Evolutionary conservation across 768 basidiomycete genomes (phyloP), one percentile per base, ranked within the genome.

Genomic region (Aureoboletus auriporus): DNA sequence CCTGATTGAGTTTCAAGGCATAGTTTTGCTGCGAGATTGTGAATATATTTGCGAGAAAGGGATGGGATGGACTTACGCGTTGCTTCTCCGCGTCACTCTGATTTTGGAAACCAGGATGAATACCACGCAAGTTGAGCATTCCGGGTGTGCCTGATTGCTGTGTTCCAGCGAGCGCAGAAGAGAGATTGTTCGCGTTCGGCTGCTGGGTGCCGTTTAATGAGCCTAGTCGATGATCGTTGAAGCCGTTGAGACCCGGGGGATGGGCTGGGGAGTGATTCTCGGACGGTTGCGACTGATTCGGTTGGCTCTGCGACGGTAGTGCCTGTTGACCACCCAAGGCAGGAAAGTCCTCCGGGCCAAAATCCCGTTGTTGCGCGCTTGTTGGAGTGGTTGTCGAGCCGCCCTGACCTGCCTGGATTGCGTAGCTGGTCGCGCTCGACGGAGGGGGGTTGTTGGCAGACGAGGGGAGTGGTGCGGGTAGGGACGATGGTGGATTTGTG

Each of bases 261-360:
- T 83, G 86, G 30, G 71, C 54, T 20, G 57, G 62, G 8, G 63
- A 61, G 47, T 63, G 66, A 2, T 55, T 61, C 20, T 72, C 71
- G 10, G 69, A 47, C 11, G 61, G 59, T n/a, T 64, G 61, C 26
- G 33, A 33, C 33, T 33, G 33, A 33, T 23, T 23, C 20, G 33
- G 64, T 39, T 65, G 62, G 43, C 43, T 60, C 33, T 65, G 66
- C 14, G 65, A 58, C 16, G 55, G 30, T 4, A 60, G 33, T 3
- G 53, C 8, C 35, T 73, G 69, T 56, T 79, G 83, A 44, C 84
- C 86, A 10, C 89, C 86, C 26, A 93, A 72, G 14, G 91, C 91
- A 43, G 91, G 91, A 64, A 93, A 93, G 71, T 93, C 91, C 56
- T 92, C 89, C 35, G 84, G 81, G n/a, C 85, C 86, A 52, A 93